Base-by-base conservation (phyloP, 192 early-diverging fungal species). In the Oehlia diaphana region DNA sequence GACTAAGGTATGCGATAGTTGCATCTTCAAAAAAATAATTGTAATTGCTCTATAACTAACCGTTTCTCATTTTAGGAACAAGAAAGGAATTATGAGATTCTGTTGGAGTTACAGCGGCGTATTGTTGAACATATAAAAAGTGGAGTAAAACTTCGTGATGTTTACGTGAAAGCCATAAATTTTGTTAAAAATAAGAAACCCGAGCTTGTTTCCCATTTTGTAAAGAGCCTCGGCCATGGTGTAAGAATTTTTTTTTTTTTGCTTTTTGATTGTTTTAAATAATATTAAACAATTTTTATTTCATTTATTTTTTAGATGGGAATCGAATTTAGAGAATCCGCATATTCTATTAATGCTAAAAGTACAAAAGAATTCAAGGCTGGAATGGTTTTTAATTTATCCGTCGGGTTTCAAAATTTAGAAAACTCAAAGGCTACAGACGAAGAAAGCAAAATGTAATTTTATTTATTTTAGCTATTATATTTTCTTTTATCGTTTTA, bases 41-140 rank as follows among this genome's bases (percentile, higher is more conserved):
- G 37, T 66, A 72, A 23, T 81, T 42, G 33, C 37, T 68, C 1
- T 10, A 58, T 83, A 26, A 58, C 21, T 19, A 28, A 12, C 9
- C 19, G 35, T 5, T 82, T 63, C 31, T 33, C 19, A 72, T 39
- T 19, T 63, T 78, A 92, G 83, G 83, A 84, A 14, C 94, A 97
- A 82, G 96, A 98, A 83, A 92, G 92, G 71, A 98, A 97, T 88
- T 99, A 99, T 82, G 87, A 88, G 3, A 96, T 99, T 78, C 85
- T 99, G 79, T 82, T 96, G 61, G 92, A 94, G 47, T 84, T 99
- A 35, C 96, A 98, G 74, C 87, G 91, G 49, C 89, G 93, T 72
- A 84, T 94, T 23, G 78, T 98, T 33, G 86, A 87, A 9, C 82
- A 83, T 21, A 89, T 98, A 71, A 92, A 87, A 73, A 89, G 94